A percentile compares a stretch with the other conserved stretches of the same genome.
Conservation (phyloP, 1,284 basidiomycete species). For the Pisolithus thermaeus region DNA sequence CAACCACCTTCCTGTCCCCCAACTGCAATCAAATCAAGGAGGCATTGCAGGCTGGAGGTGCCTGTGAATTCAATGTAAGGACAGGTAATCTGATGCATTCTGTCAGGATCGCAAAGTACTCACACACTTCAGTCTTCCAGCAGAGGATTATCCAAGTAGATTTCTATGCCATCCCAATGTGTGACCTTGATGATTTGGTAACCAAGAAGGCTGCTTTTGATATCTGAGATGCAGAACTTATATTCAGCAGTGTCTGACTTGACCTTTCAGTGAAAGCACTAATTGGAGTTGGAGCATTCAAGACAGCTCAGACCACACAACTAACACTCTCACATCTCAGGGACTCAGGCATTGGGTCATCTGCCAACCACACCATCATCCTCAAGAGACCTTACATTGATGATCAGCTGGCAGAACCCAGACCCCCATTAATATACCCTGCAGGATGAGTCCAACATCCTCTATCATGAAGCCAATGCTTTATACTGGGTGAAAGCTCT, state of each 20-base stretch:
- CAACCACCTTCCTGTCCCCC: neutral
- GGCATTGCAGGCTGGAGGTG: conserved; percentile 1
- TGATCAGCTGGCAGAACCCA: neutral
- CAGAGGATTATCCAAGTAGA: neutral
- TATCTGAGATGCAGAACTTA: too few species aligned
- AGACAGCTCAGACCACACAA: too few species aligned
- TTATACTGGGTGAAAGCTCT: too few species aligned
- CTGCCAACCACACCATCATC: neutral
- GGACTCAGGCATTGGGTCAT: too few species aligned
- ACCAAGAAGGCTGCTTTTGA: neutral
- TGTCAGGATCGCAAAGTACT: neutral
- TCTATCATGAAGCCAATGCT: neutral
- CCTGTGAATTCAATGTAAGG: neutral
- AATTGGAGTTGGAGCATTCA: too few species aligned
- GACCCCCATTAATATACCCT: neutral
- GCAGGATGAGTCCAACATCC: neutral
- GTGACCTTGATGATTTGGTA: neutral
- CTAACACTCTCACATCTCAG: too few species aligned
- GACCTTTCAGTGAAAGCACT: too few species aligned
- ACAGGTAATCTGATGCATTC: neutral
- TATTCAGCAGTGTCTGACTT: too few species aligned
- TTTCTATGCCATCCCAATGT: neutral
- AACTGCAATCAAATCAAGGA: conserved; percentile 1
- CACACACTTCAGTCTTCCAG: neutral
- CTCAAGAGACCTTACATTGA: neutral